phyloP scores from a whole-genome alignment of 2,329 filamentous ascomycete genomes.

The Ambrosiella xylebori region DNA sequence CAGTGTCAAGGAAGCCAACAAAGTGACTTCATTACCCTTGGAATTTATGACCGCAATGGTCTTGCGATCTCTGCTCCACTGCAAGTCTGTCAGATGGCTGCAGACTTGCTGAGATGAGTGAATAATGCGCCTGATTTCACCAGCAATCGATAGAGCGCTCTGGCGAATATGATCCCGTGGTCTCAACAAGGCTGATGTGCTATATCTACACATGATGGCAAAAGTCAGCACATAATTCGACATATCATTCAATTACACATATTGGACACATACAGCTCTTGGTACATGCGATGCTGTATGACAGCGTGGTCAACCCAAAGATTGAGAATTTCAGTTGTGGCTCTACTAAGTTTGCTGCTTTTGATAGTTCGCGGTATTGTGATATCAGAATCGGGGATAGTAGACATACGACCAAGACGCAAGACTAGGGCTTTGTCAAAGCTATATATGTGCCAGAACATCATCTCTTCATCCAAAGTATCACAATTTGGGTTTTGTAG shows the following conservation, averaged over 20 bases:
- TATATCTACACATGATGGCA: slow-evolving; percentile 26
- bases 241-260: neutral
- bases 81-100: slow-evolving; percentile 21
- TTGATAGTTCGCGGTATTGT: slow-evolving; percentile 28
- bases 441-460: slow-evolving; percentile 37
- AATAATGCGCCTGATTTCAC: slow-evolving; percentile 23
- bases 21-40: slow-evolving; percentile 30
- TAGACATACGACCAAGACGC: slow-evolving; percentile 38
- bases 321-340: slow-evolving; percentile 25
- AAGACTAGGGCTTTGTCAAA: slow-evolving; percentile 42
- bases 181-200: slow-evolving; percentile 27
- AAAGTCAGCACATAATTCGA: neutral
- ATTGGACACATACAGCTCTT: slow-evolving; percentile 23
- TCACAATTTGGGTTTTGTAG: neutral
- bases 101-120: slow-evolving; percentile 21
- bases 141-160: slow-evolving; percentile 24
- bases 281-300: slow-evolving; percentile 42
- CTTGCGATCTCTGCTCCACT: slow-evolving; percentile 24
- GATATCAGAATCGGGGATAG: slow-evolving; percentile 43
- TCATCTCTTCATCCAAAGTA: slow-evolving; percentile 16
- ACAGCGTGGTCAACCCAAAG: slow-evolving; percentile 38
- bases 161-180: slow-evolving; percentile 24
- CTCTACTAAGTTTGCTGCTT: slow-evolving; percentile 24
- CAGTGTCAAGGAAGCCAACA: slow-evolving; percentile 31
- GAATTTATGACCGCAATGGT: slow-evolving; percentile 28